Conservation (phyloP, 805 yeast genomes). For the Danielia reshetovae region DNA sequence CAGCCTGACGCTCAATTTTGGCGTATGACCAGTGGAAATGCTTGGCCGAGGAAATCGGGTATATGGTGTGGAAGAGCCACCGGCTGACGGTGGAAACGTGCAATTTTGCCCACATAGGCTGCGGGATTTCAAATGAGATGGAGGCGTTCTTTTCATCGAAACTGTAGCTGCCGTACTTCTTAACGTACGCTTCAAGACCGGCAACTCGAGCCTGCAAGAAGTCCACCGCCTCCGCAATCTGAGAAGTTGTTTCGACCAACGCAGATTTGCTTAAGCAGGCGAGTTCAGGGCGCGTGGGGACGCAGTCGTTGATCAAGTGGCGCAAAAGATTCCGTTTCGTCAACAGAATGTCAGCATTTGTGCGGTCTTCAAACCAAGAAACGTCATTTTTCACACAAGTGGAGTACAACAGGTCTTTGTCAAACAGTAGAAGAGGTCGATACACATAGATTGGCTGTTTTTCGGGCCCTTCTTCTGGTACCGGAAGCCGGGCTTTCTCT, state of each 20-base stretch:
- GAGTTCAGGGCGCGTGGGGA: slow-evolving; percentile 16
- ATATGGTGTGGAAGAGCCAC: slow-evolving; percentile 23
- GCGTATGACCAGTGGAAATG: slow-evolving; percentile 40
- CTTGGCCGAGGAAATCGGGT: slow-evolving; percentile 28
- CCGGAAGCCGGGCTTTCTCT: slow-evolving; percentile 24
- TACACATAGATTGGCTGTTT: slow-evolving; percentile 16
- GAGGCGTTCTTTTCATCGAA: slow-evolving; percentile 9
- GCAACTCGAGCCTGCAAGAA: slow-evolving; percentile 4
- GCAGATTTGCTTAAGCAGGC: slow-evolving; percentile 4
- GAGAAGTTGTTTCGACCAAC: slow-evolving; percentile 10
- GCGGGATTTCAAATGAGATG: slow-evolving; percentile 11
- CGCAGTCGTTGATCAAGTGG: slow-evolving; percentile 22
- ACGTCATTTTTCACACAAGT: slow-evolving; percentile 42
- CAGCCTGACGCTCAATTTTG: slow-evolving; percentile 28
- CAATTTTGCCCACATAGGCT: slow-evolving; percentile 4
- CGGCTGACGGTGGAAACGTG: slow-evolving; percentile 23
- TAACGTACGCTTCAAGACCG: slow-evolving; percentile 1
- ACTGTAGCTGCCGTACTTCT: background rate
- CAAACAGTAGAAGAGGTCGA: slow-evolving; percentile 51
- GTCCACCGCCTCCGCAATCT: slow-evolving; percentile 4
- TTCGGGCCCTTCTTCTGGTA: slow-evolving; percentile 16
- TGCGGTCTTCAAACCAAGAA: slow-evolving; percentile 67
- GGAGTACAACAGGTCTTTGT: slow-evolving; percentile 42
- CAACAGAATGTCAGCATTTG: slow-evolving; percentile 51
- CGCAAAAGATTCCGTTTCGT: slow-evolving; percentile 60